Evolutionary conservation across 2,329 filamentous ascomycete species (phyloP), one percentile per base, ranked within the genome.

Genomic region (Coniochaeta sp.): DNA sequence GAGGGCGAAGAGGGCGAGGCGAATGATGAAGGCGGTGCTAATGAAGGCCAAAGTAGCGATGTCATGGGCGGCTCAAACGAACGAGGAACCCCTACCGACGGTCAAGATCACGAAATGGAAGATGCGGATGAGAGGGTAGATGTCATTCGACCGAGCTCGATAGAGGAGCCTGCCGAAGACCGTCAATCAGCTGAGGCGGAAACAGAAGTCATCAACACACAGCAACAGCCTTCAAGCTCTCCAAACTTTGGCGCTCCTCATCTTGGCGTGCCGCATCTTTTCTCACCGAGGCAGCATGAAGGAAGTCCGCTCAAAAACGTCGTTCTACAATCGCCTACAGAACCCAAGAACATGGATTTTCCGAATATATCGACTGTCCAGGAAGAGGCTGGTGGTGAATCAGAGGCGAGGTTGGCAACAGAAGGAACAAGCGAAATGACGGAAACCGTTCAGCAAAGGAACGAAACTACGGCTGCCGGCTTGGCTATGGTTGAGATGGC

Each of bases 261-360:
- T 14, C 54, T 38, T 34, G 54, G 54, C 4, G 54, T 56, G 28
- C 1, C 16, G 63, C 63, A 32, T 59, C 66, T 34, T 59, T 64
- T 24, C 60, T 65, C 0, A 71, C 74, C 3, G 72, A 74, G 1
- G 74, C 54, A 67, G 62, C 65, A 74, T 3, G 80, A 81, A 63
- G 81, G 80, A 2, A 84, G 81, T 58, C 81, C 81, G 0, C 68
- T 83, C 22, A 82, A 82, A 70, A 80, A 82, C 56, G 79, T 82
- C 38, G 71, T 79, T 30, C 61, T 80, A 17, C 74, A 73, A 10
- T 81, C 80, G 10, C 78, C 80, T 0, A 76, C 75, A 0, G 75
- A 78, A 22, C 66, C 72, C 19, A 54, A 52, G 22, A 57, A 8
- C 16, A 62, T 65, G 62, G 65, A 66, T 50, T 42, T 59, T 24